Evolutionary conservation across 2,329 filamentous ascomycete species (phyloP), one percentile per base, ranked within the genome.

Genomic region (Drechslerella dactyloides): DNA sequence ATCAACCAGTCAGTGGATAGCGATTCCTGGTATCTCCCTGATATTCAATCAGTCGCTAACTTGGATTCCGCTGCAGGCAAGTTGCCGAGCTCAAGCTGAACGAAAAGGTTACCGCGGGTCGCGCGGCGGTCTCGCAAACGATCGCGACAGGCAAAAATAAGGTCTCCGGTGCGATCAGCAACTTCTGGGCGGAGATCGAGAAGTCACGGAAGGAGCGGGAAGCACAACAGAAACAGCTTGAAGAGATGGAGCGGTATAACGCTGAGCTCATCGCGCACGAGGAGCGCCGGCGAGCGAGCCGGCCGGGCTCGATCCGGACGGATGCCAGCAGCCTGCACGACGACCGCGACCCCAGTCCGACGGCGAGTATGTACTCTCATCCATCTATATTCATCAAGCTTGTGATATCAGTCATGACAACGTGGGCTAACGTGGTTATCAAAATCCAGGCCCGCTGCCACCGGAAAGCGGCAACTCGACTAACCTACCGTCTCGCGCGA

Each of bases 11-110:
- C 69, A 60, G 75, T 66, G 48, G 42, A 19, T 35, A 80, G n/a
- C n/a, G n/a, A n/a, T n/a, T n/a, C n/a, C n/a, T n/a, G n/a, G 44
- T 46, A 33, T 17, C 44, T 51, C 35, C 48, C 37, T 23, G 51
- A 52, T 46, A 46, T 66, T 44, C 58, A 50, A 61, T 30, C 51
- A 59, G 53, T 35, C 21, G 40, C 42, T 58, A 40, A 35, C 42
- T 46, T 24, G 11, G 23, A 24, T 58, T 40, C 52, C 42, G 75
- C 30, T 40, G 37, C 40, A 77, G 76, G 52, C 94, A 97, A 80
- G 90, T 99, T 55, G 90, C 93, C 75, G 93, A 97, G 73, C 84
- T 97, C 54, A 93, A 97, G 78, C 84, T 97, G 1, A 94, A 99
- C 78, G 94, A 97, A 78, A 87, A 90, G 7, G 87, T 97, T 68